Percentiles rank a stretch among this genome's conserved stretches.
Evolutionary conservation across 1,284 basidiomycete species (phyloP).

Genomic region (Apiotrichum domesticum): DNA sequence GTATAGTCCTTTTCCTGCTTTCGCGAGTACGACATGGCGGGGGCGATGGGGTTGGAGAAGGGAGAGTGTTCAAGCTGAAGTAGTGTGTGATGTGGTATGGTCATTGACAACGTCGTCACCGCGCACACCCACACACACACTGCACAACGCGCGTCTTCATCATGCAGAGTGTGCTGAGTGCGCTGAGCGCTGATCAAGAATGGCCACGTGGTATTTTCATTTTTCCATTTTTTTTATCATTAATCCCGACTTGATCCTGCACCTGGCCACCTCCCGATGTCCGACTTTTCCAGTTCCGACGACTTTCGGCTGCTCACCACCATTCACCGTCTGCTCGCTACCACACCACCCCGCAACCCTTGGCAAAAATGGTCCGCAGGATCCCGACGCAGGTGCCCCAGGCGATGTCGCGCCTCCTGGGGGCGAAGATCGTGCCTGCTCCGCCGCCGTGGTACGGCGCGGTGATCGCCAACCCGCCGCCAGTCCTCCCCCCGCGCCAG

Average conservation of each 20-base stretch:
- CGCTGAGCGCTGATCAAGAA: neutral
- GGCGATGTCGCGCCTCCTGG: conserved; percentile 75
- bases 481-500: conserved; percentile 70
- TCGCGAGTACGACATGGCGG: conserved; percentile 38
- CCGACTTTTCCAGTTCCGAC: conserved; percentile 17
- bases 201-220: neutral
- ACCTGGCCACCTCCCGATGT: conserved; percentile 2
- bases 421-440: conserved; percentile 59
- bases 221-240: neutral
- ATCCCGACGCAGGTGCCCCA: conserved; percentile 84
- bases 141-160: neutral
- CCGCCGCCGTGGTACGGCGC: conserved; percentile 82
- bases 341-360: neutral
- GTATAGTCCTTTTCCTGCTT: conserved; percentile 56
- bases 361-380: conserved; percentile 66
- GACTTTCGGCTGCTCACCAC: neutral
- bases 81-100: neutral
- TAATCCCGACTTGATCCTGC: neutral
- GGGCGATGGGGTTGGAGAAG: neutral
- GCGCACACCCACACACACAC: too few relatives aligned
- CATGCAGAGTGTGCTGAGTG: neutral
- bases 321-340: neutral
- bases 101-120: neutral
- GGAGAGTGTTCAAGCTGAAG: neutral
- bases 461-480: conserved; percentile 79